Conservation (phyloP, 306 rosid species). For the Cyamopsis tetragonoloba region DNA sequence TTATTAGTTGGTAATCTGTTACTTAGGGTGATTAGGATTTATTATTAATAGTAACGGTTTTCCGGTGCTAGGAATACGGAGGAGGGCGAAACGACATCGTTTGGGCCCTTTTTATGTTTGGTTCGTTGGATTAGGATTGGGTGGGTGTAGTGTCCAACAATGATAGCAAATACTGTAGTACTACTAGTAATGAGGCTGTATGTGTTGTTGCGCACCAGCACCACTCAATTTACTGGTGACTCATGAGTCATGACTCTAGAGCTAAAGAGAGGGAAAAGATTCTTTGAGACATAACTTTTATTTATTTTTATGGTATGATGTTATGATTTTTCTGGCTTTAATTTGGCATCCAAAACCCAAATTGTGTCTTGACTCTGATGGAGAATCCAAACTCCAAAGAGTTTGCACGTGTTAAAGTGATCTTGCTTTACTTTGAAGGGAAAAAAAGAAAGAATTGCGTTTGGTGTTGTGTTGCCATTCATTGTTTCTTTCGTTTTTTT, state of each 20-base stretch:
- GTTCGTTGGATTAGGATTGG: constrained; percentile 2
- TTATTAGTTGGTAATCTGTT: neutral
- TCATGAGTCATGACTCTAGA: neutral
- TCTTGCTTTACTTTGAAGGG: constrained; percentile 31
- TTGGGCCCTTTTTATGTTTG: neutral
- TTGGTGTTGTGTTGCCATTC: constrained; percentile 3
- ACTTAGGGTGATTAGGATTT: neutral
- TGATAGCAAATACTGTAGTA: neutral
- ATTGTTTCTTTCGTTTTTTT: neutral
- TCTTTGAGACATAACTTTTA: too few relatives aligned
- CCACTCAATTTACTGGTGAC: too few relatives aligned
- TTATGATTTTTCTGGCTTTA: neutral
- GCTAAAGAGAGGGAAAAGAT: neutral
- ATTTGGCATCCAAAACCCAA: neutral
- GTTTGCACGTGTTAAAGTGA: constrained; percentile 32
- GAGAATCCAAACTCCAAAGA: constrained; percentile 21
- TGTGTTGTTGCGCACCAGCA: neutral
- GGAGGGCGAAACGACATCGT: constrained; percentile 12
- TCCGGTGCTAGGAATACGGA: neutral
- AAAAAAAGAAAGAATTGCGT: constrained; percentile 22
- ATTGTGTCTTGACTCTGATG: neutral
- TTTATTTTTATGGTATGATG: too few relatives aligned
- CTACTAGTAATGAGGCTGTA: too few relatives aligned
- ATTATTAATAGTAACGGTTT: neutral
- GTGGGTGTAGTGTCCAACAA: neutral